Evolutionary conservation across 768 basidiomycete species (phyloP).

Genomic region (Calvatia gigantea): DNA sequence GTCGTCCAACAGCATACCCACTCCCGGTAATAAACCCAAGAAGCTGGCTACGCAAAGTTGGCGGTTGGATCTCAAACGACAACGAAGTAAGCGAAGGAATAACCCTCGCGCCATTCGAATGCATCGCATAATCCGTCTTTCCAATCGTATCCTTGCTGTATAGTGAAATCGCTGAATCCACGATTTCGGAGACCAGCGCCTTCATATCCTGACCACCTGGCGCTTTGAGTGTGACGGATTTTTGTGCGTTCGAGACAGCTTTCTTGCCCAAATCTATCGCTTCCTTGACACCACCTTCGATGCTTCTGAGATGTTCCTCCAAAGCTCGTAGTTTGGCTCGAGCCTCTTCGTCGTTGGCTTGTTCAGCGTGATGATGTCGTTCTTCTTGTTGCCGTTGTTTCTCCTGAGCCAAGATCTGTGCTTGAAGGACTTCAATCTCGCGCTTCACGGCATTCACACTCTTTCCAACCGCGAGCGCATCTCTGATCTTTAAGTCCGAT

Average conservation of each 20-base stretch:
- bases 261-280: conserved; percentile 72
- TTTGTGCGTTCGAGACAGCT: conserved; percentile 38
- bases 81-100: conserved; percentile 81
- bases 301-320: conserved; percentile 57
- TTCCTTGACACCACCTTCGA: conserved; percentile 67
- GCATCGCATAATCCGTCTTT: conserved; percentile 81
- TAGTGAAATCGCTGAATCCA: conserved; percentile 69
- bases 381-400: conserved; percentile 20
- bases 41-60: conserved; percentile 43
- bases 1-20: conserved; percentile 64
- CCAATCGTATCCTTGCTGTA: conserved; percentile 79
- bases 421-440: conserved; percentile 53
- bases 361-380: conserved; percentile 16
- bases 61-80: conserved; percentile 67
- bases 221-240: conserved; percentile 63
- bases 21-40: conserved; percentile 58
- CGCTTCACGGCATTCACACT: conserved; percentile 47
- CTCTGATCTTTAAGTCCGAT: conserved; percentile 51
- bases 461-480: conserved; percentile 32
- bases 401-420: conserved; percentile 30
- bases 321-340: conserved; percentile 48
- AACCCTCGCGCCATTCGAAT: conserved; percentile 75
- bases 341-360: conserved; percentile 53
- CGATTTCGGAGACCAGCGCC: conserved; percentile 66
- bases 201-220: conserved; percentile 72